phyloP scores from a whole-genome alignment of 176 grass and related monocot species.

The Eragrostis nindensis region DNA sequence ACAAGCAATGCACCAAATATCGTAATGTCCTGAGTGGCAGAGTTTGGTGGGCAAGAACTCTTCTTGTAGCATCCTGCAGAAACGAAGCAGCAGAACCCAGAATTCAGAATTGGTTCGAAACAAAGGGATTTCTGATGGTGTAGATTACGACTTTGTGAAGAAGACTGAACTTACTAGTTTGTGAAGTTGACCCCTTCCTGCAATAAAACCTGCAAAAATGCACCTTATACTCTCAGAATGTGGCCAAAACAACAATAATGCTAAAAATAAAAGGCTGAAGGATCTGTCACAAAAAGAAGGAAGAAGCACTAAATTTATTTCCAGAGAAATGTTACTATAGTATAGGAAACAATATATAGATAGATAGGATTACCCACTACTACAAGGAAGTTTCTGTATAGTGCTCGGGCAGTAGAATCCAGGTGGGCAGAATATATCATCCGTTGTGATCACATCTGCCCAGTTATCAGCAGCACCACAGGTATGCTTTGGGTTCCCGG shows the following conservation, averaged over 20 bases:
- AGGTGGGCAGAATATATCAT: conserved; percentile 83
- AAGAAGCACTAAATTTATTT: not conserved
- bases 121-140: not conserved
- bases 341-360: conserved; percentile 54
- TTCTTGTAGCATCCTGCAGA: conserved; percentile 86
- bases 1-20: conserved; percentile 88
- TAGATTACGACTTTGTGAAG: conserved; percentile 21
- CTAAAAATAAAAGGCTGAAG: too few species aligned
- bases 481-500: conserved; percentile 82
- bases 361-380: conserved; percentile 96
- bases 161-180: conserved; percentile 64
- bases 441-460: conserved; percentile 71
- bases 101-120: not conserved
- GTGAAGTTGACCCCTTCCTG: conserved; percentile 79
- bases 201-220: conserved; percentile 76
- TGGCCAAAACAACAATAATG: not conserved
- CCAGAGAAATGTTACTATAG: not conserved
- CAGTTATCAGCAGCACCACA: conserved; percentile 83
- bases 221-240: conserved; percentile 27
- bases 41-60: conserved; percentile 76
- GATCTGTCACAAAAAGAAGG: not conserved
- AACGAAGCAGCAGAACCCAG: not conserved
- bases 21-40: conserved; percentile 91
- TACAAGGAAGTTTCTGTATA: conserved; percentile 84
- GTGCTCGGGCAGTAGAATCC: conserved; percentile 97